phyloP scores from a whole-genome alignment of 164 flowering plant species.

The Macadamia tetraphylla region DNA sequence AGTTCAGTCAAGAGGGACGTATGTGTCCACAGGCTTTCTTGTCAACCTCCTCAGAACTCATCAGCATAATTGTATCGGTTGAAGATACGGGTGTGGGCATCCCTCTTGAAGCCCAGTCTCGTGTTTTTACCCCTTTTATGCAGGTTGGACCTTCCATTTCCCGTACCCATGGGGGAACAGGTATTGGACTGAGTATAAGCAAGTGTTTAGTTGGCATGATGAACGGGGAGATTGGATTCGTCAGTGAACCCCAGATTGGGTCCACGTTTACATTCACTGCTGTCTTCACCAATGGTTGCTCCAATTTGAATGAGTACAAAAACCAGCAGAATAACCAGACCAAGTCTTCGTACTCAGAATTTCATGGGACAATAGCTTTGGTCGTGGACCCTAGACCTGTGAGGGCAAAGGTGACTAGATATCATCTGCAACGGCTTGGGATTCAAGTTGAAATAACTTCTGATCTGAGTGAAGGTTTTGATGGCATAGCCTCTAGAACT shows the following conservation, averaged over 20 bases:
- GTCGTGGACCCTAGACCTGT: conserved; percentile 62
- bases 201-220: conserved; percentile 85
- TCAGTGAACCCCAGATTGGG: conserved; percentile 68
- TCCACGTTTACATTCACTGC: conserved; percentile 90
- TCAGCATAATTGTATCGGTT: conserved; percentile 72
- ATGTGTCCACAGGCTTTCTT: conserved; percentile 14
- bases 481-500: conserved; percentile 24
- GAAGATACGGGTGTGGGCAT: conserved; percentile 96
- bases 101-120: conserved; percentile 76
- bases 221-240: conserved; percentile 94
- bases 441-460: conserved; percentile 53
- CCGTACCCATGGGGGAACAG: conserved; percentile 87
- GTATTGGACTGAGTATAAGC: conserved; percentile 95
- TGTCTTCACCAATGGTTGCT: conserved; percentile 42
- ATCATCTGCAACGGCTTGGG: conserved; percentile 86
- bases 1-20: conserved; percentile 41
- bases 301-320: conserved; percentile 30
- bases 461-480: conserved; percentile 36
- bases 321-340: conserved; percentile 38
- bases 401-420: conserved; percentile 68
- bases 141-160: conserved; percentile 86
- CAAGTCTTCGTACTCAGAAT: conserved; percentile 37
- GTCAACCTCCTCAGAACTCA: conserved; percentile 32
- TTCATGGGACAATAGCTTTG: conserved; percentile 65
- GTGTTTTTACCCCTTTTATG: conserved; percentile 91